Conservation (phyloP, 2,329 filamentous ascomycete genomes). For the Diplodia corticola region DNA sequence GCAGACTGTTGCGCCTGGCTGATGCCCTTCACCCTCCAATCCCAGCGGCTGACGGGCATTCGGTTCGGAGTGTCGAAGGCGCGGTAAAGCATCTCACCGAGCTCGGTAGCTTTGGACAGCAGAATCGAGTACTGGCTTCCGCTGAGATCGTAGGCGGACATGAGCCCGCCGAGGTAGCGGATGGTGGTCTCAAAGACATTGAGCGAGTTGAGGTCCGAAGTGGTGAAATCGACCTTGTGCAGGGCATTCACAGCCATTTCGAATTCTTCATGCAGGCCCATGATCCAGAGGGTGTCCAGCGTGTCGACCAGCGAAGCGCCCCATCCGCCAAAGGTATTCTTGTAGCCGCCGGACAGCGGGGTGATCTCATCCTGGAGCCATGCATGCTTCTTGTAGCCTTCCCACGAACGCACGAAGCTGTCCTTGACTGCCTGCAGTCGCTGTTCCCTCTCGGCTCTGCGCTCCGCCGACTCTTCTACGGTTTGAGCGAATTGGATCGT, state of each 20-base stretch:
- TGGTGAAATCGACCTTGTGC: slow-evolving; percentile 56
- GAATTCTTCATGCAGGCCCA: slow-evolving; percentile 61
- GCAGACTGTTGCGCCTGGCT: slow-evolving; percentile 31
- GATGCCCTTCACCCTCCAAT: slow-evolving; percentile 39
- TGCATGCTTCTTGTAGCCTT: slow-evolving; percentile 54
- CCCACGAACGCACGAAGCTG: slow-evolving; percentile 44
- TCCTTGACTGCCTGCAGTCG: slow-evolving; percentile 39
- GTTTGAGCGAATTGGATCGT: slow-evolving; percentile 41
- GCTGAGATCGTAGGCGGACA: slow-evolving; percentile 42
- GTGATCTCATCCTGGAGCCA: slow-evolving; percentile 56
- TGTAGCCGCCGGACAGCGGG: slow-evolving; percentile 51
- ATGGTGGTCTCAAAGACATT: slow-evolving; percentile 46
- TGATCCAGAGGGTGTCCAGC: slow-evolving; percentile 63
- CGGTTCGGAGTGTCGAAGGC: slow-evolving; percentile 48
- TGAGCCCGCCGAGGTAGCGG: slow-evolving; percentile 40
- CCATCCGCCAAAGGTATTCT: slow-evolving; percentile 56
- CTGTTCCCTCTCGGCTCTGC: slow-evolving; percentile 34
- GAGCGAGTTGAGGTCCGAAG: slow-evolving; percentile 36
- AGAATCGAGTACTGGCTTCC: slow-evolving; percentile 38
- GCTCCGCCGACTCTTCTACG: slow-evolving; percentile 34
- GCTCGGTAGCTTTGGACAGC: slow-evolving; percentile 42
- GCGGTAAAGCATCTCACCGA: slow-evolving; percentile 47
- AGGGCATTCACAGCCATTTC: slow-evolving; percentile 54
- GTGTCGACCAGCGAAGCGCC: slow-evolving; percentile 62
- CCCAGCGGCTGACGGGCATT: slow-evolving; percentile 43